A percentile compares a stretch with the other conserved stretches of the same genome.
Evolutionary conservation across 805 yeast genomes (phyloP).

Genomic region (Cephaloascus fragrans): DNA sequence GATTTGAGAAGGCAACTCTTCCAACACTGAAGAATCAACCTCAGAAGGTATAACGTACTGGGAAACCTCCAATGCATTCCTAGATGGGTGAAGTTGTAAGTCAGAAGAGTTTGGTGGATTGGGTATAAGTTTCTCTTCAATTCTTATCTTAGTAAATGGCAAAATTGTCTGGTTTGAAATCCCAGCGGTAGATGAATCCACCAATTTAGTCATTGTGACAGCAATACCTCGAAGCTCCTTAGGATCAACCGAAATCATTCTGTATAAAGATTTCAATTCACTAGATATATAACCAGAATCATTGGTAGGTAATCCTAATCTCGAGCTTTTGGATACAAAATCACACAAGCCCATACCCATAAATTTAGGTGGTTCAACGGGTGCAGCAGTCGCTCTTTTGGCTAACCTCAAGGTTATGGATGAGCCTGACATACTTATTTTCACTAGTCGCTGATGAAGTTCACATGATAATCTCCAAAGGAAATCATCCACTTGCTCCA

Average conservation of each 20-base stretch:
- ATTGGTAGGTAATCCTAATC: conserved; percentile 52
- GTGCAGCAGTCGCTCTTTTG: conserved; percentile 54
- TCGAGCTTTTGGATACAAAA: conserved; percentile 44
- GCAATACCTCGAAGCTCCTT: conserved; percentile 73
- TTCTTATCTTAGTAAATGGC: conserved; percentile 6
- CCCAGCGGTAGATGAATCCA: conserved; percentile 17
- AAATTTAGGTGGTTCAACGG: conserved; percentile 65
- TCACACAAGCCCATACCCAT: conserved; percentile 83
- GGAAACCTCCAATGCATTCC: conserved; percentile 8
- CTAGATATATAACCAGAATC: conserved; percentile 51
- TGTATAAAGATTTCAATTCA: conserved; percentile 46
- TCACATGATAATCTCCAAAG: conserved; percentile 49
- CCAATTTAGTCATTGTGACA: conserved; percentile 53
- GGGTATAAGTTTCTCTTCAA: background rate
- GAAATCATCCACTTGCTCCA: conserved; percentile 57
- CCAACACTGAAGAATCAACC: conserved; percentile 13
- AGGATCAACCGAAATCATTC: conserved; percentile 51
- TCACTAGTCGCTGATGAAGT: conserved; percentile 40
- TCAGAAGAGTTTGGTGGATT: background rate
- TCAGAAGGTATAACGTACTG: conserved; percentile 15
- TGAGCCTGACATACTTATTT: conserved; percentile 39
- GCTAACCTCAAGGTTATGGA: conserved; percentile 59
- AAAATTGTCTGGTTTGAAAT: conserved; percentile 15
- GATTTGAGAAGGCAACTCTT: conserved; percentile 11
- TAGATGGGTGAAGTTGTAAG: conserved; percentile 12